phyloP scores from a whole-genome alignment of 192 early-diverging fungal genomes.

The Funneliformis geosporum region DNA sequence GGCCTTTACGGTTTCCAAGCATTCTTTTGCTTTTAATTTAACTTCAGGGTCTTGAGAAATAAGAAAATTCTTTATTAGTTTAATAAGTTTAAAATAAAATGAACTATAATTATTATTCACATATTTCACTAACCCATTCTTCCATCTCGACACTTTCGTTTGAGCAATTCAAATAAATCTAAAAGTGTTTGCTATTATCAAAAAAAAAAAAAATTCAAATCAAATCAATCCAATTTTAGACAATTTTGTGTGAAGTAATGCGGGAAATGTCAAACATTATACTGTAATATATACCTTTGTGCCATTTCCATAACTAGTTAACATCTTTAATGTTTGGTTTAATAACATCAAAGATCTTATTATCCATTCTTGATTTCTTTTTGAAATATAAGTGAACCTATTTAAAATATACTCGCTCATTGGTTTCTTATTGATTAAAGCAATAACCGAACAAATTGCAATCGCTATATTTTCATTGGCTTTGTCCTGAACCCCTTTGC shows the following conservation, averaged over 20 bases:
- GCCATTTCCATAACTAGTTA: neutral
- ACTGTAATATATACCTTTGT: neutral
- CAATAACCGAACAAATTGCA: neutral
- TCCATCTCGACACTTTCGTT: neutral
- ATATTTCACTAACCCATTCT: neutral
- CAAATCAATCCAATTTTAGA: neutral
- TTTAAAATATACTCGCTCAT: neutral
- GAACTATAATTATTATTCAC: neutral
- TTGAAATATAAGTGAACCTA: neutral
- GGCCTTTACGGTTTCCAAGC: neutral
- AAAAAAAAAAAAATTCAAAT: neutral
- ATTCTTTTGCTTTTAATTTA: neutral
- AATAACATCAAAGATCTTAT: neutral
- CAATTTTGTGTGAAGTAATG: neutral
- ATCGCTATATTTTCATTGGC: neutral
- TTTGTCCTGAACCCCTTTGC: neutral
- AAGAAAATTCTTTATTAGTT: neutral
- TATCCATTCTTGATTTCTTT: slow-evolving; percentile 1
- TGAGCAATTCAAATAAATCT: neutral
- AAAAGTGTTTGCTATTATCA: neutral
- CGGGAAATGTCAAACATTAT: neutral
- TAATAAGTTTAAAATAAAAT: neutral
- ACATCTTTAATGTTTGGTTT: neutral
- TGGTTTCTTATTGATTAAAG: neutral
- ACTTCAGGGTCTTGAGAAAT: neutral